Evolutionary conservation across 2,329 filamentous ascomycete species (phyloP).

Genomic region (Pseudocercospora musae): DNA sequence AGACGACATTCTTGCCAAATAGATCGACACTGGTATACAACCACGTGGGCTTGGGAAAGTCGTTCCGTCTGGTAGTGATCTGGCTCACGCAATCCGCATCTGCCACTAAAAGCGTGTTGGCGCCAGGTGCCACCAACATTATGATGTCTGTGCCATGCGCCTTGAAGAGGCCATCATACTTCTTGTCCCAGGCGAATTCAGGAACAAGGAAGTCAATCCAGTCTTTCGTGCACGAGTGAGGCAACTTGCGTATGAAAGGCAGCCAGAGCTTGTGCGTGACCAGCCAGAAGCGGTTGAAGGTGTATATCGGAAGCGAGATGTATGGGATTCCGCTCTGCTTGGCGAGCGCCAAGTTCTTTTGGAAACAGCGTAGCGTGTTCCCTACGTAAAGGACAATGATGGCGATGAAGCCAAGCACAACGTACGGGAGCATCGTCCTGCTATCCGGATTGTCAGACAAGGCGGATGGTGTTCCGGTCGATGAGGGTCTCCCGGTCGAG

Average conservation of each 20-base stretch:
- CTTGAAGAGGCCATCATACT: slow-evolving; percentile 55
- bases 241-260: slow-evolving; percentile 55
- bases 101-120: slow-evolving; percentile 54
- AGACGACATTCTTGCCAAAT: slow-evolving; percentile 70
- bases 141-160: slow-evolving; percentile 60
- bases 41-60: slow-evolving; percentile 66
- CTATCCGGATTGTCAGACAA: not conserved
- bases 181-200: slow-evolving; percentile 58
- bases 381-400: slow-evolving; percentile 36
- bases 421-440: slow-evolving; percentile 29
- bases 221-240: slow-evolving; percentile 53
- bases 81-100: slow-evolving; percentile 65
- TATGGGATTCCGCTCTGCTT: slow-evolving; percentile 48
- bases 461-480: not conserved
- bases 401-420: slow-evolving; percentile 29
- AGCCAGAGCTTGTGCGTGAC: slow-evolving; percentile 54
- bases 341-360: slow-evolving; percentile 43
- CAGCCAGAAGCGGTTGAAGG: slow-evolving; percentile 56
- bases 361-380: slow-evolving; percentile 37
- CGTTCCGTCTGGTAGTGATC: slow-evolving; percentile 63
- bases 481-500: not conserved
- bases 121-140: slow-evolving; percentile 58
- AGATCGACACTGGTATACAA: slow-evolving; percentile 59
- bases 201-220: slow-evolving; percentile 60
- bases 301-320: slow-evolving; percentile 41